Base-by-base conservation (phyloP, 2,329 filamentous ascomycete genomes). In the Thelonectria blattea region DNA sequence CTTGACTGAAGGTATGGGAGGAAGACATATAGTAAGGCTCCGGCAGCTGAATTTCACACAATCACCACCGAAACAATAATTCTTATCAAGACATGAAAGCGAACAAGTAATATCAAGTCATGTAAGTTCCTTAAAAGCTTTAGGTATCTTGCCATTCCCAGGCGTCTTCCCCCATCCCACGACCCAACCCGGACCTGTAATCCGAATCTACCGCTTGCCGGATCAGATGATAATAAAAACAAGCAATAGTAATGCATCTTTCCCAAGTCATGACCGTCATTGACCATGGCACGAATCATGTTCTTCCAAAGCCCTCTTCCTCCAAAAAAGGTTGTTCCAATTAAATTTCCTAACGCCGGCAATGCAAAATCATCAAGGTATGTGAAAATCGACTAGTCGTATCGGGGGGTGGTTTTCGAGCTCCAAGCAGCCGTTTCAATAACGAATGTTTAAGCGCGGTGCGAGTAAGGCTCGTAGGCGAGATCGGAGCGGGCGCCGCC, bases 391-490 rank as follows among this genome's bases (percentile, higher is more conserved):
- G 37, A 67, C 62, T 53, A 48, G 30, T 52, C 63, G 41, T 62
- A 61, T 68, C 67, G 52, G 61, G 50, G 22, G 22, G 3, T 24
- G 3, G 3, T 24, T 62, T 46, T 39, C 55, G 50, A 66, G 52
- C 58, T 53, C 55, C 3, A 37, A 46, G 22, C 39, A 17, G 34
- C 43, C 3, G 22, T 24, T 24, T 3, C 22, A 24, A 24, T 24
- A 37, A 22, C 56, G 43, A 32, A 18, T 42, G 30, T 47, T 78
- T 82, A 88, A 48, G 79, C 78, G 46, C 80, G 80, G 68, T 87
- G 85, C 52, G 82, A 82, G 75, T 88, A 89, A 37, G 86, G 86
- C 81, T 89, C 86, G 74, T 89, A 89, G 41, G 85, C 85, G 65
- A 82, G 72, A 30, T 85, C 80, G n/a, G 78, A 76, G 55, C 81